These are phyloP conservation scores for Suillus bovinus DNA, from an alignment of 768 basidiomycete genomes.

Conservation along the genomic window DNA sequence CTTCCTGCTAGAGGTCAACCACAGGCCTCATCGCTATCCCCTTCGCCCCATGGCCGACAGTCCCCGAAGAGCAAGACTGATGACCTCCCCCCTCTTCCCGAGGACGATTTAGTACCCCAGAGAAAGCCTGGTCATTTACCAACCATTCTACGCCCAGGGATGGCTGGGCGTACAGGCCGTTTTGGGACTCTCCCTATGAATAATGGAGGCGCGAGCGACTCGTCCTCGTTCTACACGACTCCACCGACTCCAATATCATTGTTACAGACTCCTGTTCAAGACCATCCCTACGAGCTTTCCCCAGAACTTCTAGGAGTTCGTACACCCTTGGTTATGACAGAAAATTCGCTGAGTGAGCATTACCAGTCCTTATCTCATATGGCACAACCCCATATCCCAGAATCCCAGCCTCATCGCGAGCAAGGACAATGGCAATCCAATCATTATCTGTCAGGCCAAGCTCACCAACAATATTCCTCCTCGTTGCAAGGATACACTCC, in stretches of 20 bases:
- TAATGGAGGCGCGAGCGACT: conserved; percentile 18
- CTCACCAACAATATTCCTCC: conserved; percentile 17
- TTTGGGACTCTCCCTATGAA: conserved; percentile 12
- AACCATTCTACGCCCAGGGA: conserved; percentile 44
- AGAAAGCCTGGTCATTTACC: conserved; percentile 33
- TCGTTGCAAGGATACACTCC: conserved; percentile 7
- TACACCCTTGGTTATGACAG: conserved; percentile 24
- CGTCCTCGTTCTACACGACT: conserved; percentile 13
- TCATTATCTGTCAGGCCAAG: conserved; percentile 9
- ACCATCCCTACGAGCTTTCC: conserved; percentile 8
- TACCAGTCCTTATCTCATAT: conserved; percentile 14
- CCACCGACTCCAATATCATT: conserved; percentile 10
- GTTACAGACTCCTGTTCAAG: conserved; percentile 12
- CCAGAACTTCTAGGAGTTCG: conserved; percentile 1
- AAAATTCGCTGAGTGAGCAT: conserved; percentile 7
- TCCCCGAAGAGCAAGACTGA: conserved; percentile 26
- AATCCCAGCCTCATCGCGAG: conserved; percentile 13
- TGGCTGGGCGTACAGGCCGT: conserved; percentile 23
- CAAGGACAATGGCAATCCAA: conserved; percentile 6
- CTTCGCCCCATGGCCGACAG: conserved; percentile 9
- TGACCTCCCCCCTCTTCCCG: conserved; percentile 44
- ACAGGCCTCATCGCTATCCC: conserved; percentile 2
- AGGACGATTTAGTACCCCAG: conserved; percentile 22
- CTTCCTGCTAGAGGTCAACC: conserved; percentile 22
- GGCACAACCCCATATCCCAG: conserved; percentile 6